Base-by-base conservation (phyloP, 176 grass and related monocot genomes). In the Juncus inflexus region DNA sequence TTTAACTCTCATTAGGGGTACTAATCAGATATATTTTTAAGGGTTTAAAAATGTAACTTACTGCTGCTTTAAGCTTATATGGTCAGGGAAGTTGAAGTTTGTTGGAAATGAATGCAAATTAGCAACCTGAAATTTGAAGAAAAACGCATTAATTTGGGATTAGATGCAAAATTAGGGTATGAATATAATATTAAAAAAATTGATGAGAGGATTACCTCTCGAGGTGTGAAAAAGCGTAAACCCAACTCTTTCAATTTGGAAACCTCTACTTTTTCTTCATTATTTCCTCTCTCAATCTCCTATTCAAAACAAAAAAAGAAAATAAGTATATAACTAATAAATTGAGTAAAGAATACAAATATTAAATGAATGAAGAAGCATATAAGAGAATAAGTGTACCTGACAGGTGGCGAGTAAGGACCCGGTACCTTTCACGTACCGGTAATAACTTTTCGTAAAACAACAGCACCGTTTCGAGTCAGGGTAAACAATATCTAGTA, bases 401-500 rank as follows among this genome's bases (percentile, higher is more conserved):
- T 83, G 49, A 54, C 72, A 91, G 40, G 77, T 89, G 62, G 67
- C 85, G 58, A 97, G 39, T 76, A 97, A 65, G 62, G 87, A 97
- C 42, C 92, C 87, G 74, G 92, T 97, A 37, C 87, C 87, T 70
- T 97, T 97, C 65, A 89, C 92, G 79, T 97, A 91, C 54, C 87
- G 80, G 67, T 89, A 91, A 66, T 97, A 97, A 66, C 92, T 91
- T 66, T 89, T 97, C 35, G 92, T 97, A 74, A 97, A 97, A 74
- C 87, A 97, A 56, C 92, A 97, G 69, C 92, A 97, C 6, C 87
- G 76, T 57, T 61, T 97, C 55, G 87, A 97, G 54, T 91, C 75
- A 62, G 85, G 80, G 66, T 77, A 81, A 51, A 97, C 87, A 79
- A 97, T 86, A 77, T 97, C 92, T 97, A 64, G 52, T 42, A 74